phyloP scores from a whole-genome alignment of 805 yeast species.

The Sugiyamaella qingdaonensis region DNA sequence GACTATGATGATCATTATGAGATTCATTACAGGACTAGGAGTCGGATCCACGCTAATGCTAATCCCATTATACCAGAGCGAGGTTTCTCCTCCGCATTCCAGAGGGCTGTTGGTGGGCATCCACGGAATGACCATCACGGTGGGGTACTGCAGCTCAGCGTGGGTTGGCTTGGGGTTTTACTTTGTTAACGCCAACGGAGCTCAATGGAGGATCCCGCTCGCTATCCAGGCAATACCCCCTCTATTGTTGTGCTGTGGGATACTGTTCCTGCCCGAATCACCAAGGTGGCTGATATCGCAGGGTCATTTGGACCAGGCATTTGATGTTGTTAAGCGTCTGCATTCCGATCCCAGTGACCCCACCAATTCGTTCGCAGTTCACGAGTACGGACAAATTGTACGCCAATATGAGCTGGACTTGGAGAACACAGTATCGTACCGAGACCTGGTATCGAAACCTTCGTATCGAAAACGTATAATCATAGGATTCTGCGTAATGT shows the following conservation, averaged over 20 bases:
- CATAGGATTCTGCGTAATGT: conserved; percentile 9
- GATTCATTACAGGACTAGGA: conserved; percentile 76
- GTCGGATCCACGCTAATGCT: conserved; percentile 87
- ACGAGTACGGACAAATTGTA: conserved; percentile 3
- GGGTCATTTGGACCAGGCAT: conserved; percentile 44
- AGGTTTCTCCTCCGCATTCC: conserved; percentile 62
- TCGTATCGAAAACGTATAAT: conserved; percentile 9
- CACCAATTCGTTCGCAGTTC: neutral
- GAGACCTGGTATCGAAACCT: conserved; percentile 4
- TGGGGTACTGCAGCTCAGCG: conserved; percentile 51
- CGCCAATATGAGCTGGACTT: neutral
- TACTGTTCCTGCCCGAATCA: conserved; percentile 48
- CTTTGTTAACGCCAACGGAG: conserved; percentile 48
- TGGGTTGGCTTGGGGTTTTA: conserved; percentile 64
- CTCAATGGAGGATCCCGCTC: conserved; percentile 20
- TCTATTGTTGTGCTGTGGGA: conserved; percentile 32
- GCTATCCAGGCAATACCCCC: conserved; percentile 16
- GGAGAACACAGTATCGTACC: neutral
- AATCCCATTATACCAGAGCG: conserved; percentile 76
- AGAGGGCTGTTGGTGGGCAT: conserved; percentile 85
- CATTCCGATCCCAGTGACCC: conserved; percentile 66
- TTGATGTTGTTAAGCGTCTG: conserved; percentile 33
- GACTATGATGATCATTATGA: conserved; percentile 50
- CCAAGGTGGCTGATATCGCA: conserved; percentile 73
- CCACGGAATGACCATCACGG: conserved; percentile 57